Conservation (phyloP, 2,329 filamentous ascomycete genomes). For the Alternaria angustiovoidea region DNA sequence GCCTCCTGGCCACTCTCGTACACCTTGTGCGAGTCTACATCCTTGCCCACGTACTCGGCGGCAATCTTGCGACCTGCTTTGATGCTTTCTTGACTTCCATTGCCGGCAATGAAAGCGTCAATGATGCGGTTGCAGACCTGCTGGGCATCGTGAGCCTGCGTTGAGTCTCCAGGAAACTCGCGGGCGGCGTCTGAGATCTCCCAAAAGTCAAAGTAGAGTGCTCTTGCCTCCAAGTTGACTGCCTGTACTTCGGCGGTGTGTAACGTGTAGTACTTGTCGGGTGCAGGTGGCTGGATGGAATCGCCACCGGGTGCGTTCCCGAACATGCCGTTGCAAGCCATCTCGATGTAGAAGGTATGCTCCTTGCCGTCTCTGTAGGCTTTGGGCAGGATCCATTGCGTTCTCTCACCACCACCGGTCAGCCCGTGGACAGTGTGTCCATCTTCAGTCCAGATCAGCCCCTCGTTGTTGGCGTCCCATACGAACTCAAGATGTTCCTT, state of each 20-base stretch:
- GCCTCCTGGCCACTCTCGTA: slow-evolving; percentile 79
- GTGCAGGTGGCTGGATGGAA: slow-evolving; percentile 85
- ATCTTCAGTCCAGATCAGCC: slow-evolving; percentile 89
- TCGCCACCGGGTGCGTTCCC: slow-evolving; percentile 87
- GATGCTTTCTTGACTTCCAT: slow-evolving; percentile 76
- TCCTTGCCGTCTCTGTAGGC: slow-evolving; percentile 83
- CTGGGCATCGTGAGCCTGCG: slow-evolving; percentile 87
- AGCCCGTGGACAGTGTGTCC: slow-evolving; percentile 91
- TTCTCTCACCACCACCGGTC: slow-evolving; percentile 86
- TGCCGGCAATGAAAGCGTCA: slow-evolving; percentile 83
- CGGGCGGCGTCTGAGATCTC: slow-evolving; percentile 90
- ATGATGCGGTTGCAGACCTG: slow-evolving; percentile 88
- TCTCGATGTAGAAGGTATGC: slow-evolving; percentile 93
- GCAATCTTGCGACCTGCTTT: slow-evolving; percentile 83
- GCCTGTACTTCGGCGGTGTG: slow-evolving; percentile 84
- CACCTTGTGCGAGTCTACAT: slow-evolving; percentile 80
- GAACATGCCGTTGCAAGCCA: slow-evolving; percentile 99
- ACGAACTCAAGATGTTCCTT: slow-evolving; percentile 91
- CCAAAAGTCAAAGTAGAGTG: slow-evolving; percentile 92
- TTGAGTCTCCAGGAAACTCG: slow-evolving; percentile 87
- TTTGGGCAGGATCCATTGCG: slow-evolving; percentile 89
- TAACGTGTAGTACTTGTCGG: slow-evolving; percentile 82
- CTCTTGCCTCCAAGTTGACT: slow-evolving; percentile 84
- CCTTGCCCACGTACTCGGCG: slow-evolving; percentile 77
- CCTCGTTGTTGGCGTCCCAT: slow-evolving; percentile 95